A percentile compares a stretch with the other conserved stretches of the same genome.
Evolutionary conservation across 2,329 filamentous ascomycete genomes (phyloP).

Genomic region (Calonectria hongkongensis): DNA sequence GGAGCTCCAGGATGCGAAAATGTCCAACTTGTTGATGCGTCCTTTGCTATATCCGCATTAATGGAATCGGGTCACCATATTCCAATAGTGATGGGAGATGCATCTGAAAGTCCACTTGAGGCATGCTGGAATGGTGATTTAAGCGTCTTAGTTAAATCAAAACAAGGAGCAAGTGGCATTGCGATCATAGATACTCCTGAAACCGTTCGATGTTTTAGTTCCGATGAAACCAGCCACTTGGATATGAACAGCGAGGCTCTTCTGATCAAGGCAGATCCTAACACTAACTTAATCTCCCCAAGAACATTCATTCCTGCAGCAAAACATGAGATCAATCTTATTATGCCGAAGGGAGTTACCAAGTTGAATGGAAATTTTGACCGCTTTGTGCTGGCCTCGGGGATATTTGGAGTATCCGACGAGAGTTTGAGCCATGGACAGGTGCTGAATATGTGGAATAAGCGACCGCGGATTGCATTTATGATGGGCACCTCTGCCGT

Average conservation of each 20-base stretch:
- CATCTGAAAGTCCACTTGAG: background rate
- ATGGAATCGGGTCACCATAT: conserved; percentile 29
- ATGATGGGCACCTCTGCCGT: background rate
- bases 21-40: conserved; percentile 33
- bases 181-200: background rate
- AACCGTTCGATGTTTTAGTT: no score
- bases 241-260: background rate
- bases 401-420: background rate
- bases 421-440: background rate
- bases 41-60: conserved; percentile 37
- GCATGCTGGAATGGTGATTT: background rate
- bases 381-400: background rate
- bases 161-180: conserved; percentile 30
- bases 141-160: conserved; percentile 15
- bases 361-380: background rate
- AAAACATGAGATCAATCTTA: background rate
- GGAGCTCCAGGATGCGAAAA: background rate
- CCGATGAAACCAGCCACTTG: accelerated
- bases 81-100: background rate
- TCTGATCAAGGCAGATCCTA: conserved; percentile 33
- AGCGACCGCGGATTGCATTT: background rate
- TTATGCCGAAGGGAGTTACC: accelerated
- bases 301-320: conserved; percentile 29
- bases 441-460: background rate
- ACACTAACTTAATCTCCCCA: conserved; percentile 20